A percentile compares a stretch with the other conserved stretches of the same genome.
phyloP scores from a whole-genome alignment of 352 stramenopile species.

The Pythium phragmiticola region DNA sequence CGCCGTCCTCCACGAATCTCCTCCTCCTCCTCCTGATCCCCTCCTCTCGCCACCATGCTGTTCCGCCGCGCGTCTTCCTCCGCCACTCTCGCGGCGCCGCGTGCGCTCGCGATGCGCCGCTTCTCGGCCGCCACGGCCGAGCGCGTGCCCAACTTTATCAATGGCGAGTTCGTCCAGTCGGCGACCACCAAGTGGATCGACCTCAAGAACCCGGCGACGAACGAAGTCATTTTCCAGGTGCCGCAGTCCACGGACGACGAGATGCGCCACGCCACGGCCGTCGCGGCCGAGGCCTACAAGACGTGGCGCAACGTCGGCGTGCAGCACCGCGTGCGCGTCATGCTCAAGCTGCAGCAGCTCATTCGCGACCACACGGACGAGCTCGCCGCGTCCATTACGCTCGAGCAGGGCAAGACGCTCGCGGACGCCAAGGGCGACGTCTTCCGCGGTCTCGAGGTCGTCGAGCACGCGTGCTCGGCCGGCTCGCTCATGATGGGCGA shows the following conservation, averaged over 20 bases:
- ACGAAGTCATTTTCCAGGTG: conserved; percentile 85
- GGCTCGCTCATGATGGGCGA: conserved; percentile 93
- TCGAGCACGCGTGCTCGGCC: conserved; percentile 76
- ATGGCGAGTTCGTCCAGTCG: conserved; percentile 91
- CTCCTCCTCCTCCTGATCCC: neutral
- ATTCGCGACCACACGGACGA: conserved; percentile 95
- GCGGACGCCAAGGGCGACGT: conserved; percentile 96
- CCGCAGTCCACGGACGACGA: conserved; percentile 86
- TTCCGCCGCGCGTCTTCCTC: conserved; percentile 24
- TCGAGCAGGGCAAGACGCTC: conserved; percentile 93
- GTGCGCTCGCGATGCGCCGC: conserved; percentile 8
- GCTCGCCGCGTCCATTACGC: conserved; percentile 93
- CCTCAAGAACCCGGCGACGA: conserved; percentile 90
- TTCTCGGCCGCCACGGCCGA: conserved; percentile 23
- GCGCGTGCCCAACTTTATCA: conserved; percentile 86
- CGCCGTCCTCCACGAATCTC: neutral
- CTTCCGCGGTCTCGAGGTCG: conserved; percentile 93
- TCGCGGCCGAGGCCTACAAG: conserved; percentile 85
- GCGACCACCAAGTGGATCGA: conserved; percentile 92
- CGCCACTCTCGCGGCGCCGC: conserved; percentile 2
- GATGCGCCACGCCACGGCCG: conserved; percentile 83
- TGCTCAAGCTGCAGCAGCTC: conserved; percentile 96
- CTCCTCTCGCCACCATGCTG: conserved; percentile 19
- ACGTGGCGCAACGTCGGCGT: conserved; percentile 93
- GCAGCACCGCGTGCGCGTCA: conserved; percentile 92